Conservation (phyloP, 192 early-diverging fungal genomes). For the Dissophora ornata region DNA sequence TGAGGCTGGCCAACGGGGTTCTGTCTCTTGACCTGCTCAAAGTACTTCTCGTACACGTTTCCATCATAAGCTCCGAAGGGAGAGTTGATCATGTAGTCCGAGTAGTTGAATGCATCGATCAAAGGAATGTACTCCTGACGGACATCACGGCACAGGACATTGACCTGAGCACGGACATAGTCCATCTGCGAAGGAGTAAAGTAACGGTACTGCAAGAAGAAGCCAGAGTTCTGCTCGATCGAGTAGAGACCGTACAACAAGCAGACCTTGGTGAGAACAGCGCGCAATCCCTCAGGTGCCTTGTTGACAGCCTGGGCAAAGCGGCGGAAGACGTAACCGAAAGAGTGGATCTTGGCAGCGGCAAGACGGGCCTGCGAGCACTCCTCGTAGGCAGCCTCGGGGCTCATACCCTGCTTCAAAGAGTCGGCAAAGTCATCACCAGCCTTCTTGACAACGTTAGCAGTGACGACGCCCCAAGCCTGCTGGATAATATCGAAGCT, state of each 20-base stretch:
- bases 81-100: constrained; percentile 90
- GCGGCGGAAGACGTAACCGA: constrained; percentile 86
- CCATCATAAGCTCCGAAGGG: constrained; percentile 90
- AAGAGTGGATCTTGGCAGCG: constrained; percentile 88
- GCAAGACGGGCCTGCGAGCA: constrained; percentile 87
- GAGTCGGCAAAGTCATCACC: constrained; percentile 80
- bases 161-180: constrained; percentile 73
- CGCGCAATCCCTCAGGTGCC: constrained; percentile 69
- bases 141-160: constrained; percentile 72
- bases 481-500: constrained; percentile 74
- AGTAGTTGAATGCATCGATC: constrained; percentile 89
- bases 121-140: constrained; percentile 85
- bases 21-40: constrained; percentile 81
- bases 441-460: constrained; percentile 85
- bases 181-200: constrained; percentile 80
- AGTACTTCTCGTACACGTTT: constrained; percentile 88
- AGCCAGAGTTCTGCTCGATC: constrained; percentile 82
- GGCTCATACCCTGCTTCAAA: constrained; percentile 70
- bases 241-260: constrained; percentile 86
- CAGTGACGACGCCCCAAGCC: constrained; percentile 85
- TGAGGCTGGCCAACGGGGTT: constrained; percentile 71
- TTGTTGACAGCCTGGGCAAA: constrained; percentile 80
- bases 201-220: constrained; percentile 90
- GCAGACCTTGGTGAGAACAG: constrained; percentile 77
- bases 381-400: constrained; percentile 87